phyloP scores from a whole-genome alignment of 441 rosid species.

The Populus hybrid region DNA sequence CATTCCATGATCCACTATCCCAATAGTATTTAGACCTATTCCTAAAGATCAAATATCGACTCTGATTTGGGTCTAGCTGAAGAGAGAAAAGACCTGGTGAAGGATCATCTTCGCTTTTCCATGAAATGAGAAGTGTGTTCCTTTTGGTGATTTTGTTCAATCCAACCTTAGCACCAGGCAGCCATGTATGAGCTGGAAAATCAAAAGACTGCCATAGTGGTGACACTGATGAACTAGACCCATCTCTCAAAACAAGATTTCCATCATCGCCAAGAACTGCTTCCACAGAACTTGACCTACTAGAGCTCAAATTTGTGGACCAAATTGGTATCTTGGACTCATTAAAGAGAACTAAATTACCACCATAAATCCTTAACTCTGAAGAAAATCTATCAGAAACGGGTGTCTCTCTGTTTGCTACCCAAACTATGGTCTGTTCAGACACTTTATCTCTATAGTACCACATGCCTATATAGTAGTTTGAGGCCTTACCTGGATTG shows the following conservation, averaged over 20 bases:
- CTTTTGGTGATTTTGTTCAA: too few species aligned
- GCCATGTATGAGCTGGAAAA: too few species aligned
- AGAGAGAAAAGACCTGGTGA: too few species aligned
- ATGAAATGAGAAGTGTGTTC: too few species aligned
- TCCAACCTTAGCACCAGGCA: too few species aligned
- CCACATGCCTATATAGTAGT: slow-evolving; percentile 69
- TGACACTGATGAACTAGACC: slow-evolving; percentile 20
- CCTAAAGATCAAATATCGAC: too few species aligned
- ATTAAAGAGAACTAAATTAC: slow-evolving; percentile 41
- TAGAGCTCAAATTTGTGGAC: slow-evolving; percentile 51
- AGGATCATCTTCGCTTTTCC: too few species aligned
- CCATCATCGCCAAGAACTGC: slow-evolving; percentile 57
- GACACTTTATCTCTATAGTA: slow-evolving; percentile 34
- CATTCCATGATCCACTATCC: too few species aligned
- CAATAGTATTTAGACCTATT: too few species aligned
- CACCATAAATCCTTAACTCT: slow-evolving; percentile 29
- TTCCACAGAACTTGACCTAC: slow-evolving; percentile 22
- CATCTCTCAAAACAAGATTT: slow-evolving; percentile 50
- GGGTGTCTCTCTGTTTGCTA: slow-evolving; percentile 41
- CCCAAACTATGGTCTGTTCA: slow-evolving; percentile 39
- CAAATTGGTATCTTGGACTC: slow-evolving; percentile 33
- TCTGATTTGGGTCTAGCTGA: too few species aligned
- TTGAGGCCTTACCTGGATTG: slow-evolving; percentile 40
- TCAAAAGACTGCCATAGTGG: too few species aligned
- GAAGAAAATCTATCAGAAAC: slow-evolving; percentile 25